phyloP scores from a whole-genome alignment of 306 rosid species.

The Hylodesmum podocarpum region DNA sequence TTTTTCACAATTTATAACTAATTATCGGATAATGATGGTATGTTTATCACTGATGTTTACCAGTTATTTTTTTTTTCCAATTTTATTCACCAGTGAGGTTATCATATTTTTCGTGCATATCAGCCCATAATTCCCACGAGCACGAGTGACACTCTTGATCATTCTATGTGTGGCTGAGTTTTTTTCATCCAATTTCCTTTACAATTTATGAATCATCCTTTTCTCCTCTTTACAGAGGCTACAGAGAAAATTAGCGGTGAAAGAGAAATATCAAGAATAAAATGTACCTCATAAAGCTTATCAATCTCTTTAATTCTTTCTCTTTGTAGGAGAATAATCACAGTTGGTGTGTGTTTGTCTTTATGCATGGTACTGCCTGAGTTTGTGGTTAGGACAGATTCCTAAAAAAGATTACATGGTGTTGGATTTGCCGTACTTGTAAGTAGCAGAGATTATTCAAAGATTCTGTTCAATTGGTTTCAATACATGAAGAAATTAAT shows the following conservation, averaged over 20 bases:
- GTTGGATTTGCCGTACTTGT: neutral
- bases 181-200: neutral
- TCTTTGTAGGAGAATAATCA: neutral
- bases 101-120: neutral
- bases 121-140: neutral
- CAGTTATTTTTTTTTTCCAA: too few species aligned
- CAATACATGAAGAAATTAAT: neutral
- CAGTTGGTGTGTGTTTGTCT: constrained; percentile 14
- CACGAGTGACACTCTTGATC: neutral
- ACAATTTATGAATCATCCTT: neutral
- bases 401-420: constrained; percentile 14
- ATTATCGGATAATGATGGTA: too few species aligned
- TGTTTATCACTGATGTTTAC: too few species aligned
- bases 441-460: constrained; percentile 5
- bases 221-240: neutral
- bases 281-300: neutral
- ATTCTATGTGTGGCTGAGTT: neutral
- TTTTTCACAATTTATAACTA: too few species aligned
- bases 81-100: neutral
- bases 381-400: neutral
- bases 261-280: constrained; percentile 10
- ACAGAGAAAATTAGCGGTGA: constrained; percentile 4
- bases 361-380: constrained; percentile 11
- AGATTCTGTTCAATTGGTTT: constrained; percentile 8
- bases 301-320: neutral